Evolutionary conservation across 192 early-diverging fungal genomes (phyloP).

Genomic region (Backusella westeae): DNA sequence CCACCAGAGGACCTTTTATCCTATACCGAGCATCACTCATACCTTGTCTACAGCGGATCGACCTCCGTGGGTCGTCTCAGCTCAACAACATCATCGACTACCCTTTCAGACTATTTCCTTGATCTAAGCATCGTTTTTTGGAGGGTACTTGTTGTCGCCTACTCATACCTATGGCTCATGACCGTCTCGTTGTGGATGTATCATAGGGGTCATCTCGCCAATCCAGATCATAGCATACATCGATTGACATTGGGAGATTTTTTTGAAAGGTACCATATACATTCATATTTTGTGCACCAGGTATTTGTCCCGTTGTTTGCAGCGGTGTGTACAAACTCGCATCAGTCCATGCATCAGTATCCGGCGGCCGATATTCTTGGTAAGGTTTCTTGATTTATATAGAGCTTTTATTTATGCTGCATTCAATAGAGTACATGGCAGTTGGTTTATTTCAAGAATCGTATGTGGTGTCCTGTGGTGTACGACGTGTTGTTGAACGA

Average conservation of each 20-base stretch:
- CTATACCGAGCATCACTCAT: conserved; percentile 17
- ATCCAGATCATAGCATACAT: conserved; percentile 21
- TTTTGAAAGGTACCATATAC: conserved; percentile 18
- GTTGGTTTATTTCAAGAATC: conserved; percentile 36
- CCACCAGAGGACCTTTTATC: background rate
- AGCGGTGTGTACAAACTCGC: conserved; percentile 34
- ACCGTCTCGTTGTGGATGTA: conserved; percentile 23
- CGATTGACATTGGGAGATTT: conserved; percentile 20
- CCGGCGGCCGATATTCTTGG: conserved; percentile 33
- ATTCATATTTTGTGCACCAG: conserved; percentile 30
- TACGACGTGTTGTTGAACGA: conserved; percentile 20
- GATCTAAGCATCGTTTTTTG: background rate
- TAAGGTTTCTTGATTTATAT: background rate
- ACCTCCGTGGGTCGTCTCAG: conserved; percentile 19
- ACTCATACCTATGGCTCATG: conserved; percentile 28
- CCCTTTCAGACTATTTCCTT: background rate
- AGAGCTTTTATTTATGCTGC: too few species aligned
- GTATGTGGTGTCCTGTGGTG: conserved; percentile 28
- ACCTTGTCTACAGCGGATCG: conserved; percentile 26
- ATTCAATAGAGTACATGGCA: conserved; percentile 28
- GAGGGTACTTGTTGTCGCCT: conserved; percentile 10
- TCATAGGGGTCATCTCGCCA: conserved; percentile 21
- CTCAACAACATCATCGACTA: background rate
- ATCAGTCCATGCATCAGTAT: conserved; percentile 33
- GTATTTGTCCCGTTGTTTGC: conserved; percentile 37